These are phyloP conservation scores for Xylariaceae sp. DNA, from an alignment of 2,329 filamentous ascomycete species.

Conservation along the genomic window DNA sequence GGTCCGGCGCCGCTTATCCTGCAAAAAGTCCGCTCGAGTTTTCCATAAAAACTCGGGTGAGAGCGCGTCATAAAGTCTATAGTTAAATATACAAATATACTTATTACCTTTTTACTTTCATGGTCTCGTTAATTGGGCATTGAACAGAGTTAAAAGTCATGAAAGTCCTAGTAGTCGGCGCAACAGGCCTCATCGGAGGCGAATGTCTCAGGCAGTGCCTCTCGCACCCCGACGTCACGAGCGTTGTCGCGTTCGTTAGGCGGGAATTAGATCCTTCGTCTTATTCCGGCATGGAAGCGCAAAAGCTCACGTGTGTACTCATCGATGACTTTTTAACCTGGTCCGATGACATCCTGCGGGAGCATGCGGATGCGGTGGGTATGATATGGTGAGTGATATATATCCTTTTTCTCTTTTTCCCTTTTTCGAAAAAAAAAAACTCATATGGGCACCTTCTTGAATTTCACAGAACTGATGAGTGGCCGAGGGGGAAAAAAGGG, in stretches of 20 bases:
- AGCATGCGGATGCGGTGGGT: slow-evolving; percentile 24
- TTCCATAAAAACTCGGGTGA: neutral
- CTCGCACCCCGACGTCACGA: slow-evolving; percentile 25
- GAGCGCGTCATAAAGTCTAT: no score
- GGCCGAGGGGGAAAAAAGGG: slow-evolving; percentile 7
- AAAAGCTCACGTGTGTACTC: slow-evolving; percentile 21
- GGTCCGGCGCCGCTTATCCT: no score
- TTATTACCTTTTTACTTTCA: neutral
- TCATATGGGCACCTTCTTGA: no score
- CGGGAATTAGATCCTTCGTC: slow-evolving; percentile 21
- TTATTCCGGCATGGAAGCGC: slow-evolving; percentile 10
- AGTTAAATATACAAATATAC: neutral
- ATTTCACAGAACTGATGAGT: no score
- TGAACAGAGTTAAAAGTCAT: slow-evolving; percentile 15
- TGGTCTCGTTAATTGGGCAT: neutral
- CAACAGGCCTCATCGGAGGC: slow-evolving; percentile 31
- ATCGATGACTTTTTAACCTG: slow-evolving; percentile 23
- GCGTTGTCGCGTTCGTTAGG: slow-evolving; percentile 30
- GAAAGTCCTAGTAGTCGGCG: slow-evolving; percentile 34
- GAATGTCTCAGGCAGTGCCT: slow-evolving; percentile 31
- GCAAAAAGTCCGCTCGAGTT: slow-evolving; percentile 1
- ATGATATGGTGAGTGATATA: slow-evolving; percentile 25
- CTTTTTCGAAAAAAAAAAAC: no score
- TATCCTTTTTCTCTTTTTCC: neutral
- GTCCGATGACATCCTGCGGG: slow-evolving; percentile 22